These are phyloP conservation scores for Chaetomiaceae sp. DNA, from an alignment of 2,329 filamentous ascomycete species.

Conservation along the genomic window DNA sequence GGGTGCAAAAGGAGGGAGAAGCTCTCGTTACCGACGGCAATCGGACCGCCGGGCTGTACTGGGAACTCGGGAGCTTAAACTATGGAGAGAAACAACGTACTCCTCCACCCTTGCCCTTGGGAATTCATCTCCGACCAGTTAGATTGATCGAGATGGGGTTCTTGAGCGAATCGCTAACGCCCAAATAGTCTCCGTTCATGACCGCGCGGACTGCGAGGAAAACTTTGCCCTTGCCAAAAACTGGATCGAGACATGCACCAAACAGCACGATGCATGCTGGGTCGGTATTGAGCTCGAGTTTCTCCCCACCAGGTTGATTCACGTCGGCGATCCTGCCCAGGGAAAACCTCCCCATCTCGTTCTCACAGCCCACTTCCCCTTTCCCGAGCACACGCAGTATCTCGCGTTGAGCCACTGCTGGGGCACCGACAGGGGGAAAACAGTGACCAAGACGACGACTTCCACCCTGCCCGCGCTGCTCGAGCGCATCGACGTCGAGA, in stretches of 20 bases:
- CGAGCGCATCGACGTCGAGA: background rate
- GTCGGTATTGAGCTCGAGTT: background rate
- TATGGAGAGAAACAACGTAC: background rate
- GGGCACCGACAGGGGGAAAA: background rate
- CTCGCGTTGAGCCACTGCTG: background rate
- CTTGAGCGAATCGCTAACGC: background rate
- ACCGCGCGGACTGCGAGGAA: background rate
- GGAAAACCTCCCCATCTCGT: background rate
- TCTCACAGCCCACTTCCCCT: background rate
- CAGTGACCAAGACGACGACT: background rate
- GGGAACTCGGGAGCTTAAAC: background rate
- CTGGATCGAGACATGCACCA: background rate
- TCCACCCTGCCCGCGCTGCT: background rate
- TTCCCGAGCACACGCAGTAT: background rate
- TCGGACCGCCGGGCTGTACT: background rate
- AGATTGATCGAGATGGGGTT: too few species aligned
- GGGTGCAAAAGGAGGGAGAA: background rate
- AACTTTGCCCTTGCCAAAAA: background rate
- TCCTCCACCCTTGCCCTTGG: background rate
- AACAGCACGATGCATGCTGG: background rate
- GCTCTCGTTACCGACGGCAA: background rate
- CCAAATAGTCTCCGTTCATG: background rate
- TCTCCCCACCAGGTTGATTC: background rate
- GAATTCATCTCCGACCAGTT: too few species aligned
- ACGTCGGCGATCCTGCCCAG: background rate